A percentile compares a stretch with the other conserved stretches of the same genome.
These are phyloP conservation scores for Sarocladium brachiariae DNA, from an alignment of 2,329 filamentous ascomycete genomes.

Conservation along the genomic window DNA sequence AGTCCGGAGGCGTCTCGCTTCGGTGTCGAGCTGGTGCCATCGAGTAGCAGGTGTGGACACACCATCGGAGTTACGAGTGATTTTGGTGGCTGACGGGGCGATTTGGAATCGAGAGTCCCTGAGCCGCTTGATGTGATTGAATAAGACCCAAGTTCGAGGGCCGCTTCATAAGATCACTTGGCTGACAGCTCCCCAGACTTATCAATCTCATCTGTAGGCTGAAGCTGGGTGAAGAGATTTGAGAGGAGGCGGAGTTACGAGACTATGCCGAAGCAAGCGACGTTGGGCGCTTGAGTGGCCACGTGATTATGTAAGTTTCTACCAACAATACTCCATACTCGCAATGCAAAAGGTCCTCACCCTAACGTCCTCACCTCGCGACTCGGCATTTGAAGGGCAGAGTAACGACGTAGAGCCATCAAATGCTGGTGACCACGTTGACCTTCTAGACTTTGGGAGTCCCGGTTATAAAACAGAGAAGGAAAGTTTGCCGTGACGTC, in stretches of 20 bases:
- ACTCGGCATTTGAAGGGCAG: no score
- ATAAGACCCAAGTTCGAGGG: not conserved
- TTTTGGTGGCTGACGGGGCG: not conserved
- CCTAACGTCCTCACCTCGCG: not conserved
- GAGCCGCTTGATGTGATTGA: slow-evolving; percentile 1
- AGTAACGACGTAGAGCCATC: no score
- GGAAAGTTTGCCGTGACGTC: no score
- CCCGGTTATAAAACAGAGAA: no score
- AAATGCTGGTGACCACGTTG: no score
- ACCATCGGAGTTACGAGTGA: slow-evolving; percentile 5
- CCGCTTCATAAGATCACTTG: not conserved
- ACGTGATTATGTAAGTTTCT: no score
- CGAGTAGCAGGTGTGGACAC: slow-evolving; percentile 1
- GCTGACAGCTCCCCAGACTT: not conserved
- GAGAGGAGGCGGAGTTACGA: slow-evolving; percentile 7
- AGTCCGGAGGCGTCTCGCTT: slow-evolving; percentile 5
- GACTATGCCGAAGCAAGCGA: not conserved
- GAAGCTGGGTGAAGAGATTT: slow-evolving; percentile 4
- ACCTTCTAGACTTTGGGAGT: no score
- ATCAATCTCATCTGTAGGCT: not conserved
- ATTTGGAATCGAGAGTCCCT: not conserved
- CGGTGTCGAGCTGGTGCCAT: slow-evolving; percentile 4
- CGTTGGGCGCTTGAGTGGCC: not conserved
- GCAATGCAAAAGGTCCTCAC: no score
- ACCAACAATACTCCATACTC: no score